Conservation (phyloP, 768 basidiomycete species). For the Amanita rubescens region DNA sequence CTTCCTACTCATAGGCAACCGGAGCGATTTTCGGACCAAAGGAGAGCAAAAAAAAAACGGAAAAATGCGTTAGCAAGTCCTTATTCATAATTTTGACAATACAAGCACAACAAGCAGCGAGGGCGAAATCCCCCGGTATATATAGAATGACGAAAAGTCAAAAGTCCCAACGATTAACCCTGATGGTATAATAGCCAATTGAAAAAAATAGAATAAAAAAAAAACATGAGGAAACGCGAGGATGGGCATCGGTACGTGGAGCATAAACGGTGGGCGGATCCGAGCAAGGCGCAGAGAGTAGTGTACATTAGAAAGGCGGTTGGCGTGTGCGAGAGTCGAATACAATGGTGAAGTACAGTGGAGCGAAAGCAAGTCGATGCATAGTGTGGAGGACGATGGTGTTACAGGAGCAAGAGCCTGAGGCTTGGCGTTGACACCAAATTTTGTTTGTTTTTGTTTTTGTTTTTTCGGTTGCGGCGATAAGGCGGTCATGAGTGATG, state of each 20-base stretch:
- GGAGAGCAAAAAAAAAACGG: neutral
- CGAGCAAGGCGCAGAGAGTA: too few species aligned
- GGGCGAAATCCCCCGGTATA: neutral
- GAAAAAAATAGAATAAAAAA: constrained; percentile 2
- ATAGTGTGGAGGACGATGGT: too few species aligned
- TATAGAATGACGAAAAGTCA: neutral
- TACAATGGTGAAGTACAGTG: too few species aligned
- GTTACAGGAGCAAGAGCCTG: too few species aligned
- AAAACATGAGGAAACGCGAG: neutral
- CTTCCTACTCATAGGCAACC: neutral
- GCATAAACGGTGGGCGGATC: too few species aligned
- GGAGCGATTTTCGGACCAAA: neutral
- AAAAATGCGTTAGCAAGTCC: neutral
- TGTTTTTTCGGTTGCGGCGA: neutral
- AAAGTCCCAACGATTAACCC: neutral
- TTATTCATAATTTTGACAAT: neutral
- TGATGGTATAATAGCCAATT: constrained; percentile 1
- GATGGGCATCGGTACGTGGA: neutral
- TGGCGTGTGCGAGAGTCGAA: too few species aligned
- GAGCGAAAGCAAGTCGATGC: too few species aligned
- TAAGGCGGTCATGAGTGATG: neutral
- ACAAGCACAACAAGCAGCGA: constrained; percentile 4
- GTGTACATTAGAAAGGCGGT: neutral
- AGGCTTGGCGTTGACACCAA: too few species aligned
- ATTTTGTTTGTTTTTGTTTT: too few species aligned